Evolutionary conservation across 495 filamentous ascomycete species (phyloP).

Genomic region (Margaritispora aquatica): DNA sequence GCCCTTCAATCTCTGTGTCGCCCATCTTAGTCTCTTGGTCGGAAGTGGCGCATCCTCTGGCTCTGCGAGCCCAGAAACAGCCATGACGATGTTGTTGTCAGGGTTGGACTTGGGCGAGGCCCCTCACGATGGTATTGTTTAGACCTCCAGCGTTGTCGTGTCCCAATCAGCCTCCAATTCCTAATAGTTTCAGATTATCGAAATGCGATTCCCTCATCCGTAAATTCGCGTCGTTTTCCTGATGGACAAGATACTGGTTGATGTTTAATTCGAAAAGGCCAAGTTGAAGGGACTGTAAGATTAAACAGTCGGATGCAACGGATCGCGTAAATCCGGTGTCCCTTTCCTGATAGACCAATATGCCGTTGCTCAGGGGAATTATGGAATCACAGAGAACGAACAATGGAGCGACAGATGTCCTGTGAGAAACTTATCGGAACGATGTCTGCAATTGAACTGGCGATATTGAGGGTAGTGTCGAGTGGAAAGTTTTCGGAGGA

Average conservation of each 20-base stretch:
- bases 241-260: not conserved
- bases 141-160: conserved; percentile 14
- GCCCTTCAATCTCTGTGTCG: conserved; percentile 74
- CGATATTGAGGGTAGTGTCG: no score
- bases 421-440: no score
- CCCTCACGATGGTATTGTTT: conserved; percentile 9
- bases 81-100: conserved; percentile 15
- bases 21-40: conserved; percentile 71
- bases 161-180: conserved; percentile 4
- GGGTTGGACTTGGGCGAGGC: conserved; percentile 10
- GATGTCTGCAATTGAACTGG: not conserved
- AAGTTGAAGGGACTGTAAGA: not conserved
- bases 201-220: not conserved
- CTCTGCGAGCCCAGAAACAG: conserved; percentile 15
- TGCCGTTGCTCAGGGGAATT: not conserved
- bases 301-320: not conserved
- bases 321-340: not conserved
- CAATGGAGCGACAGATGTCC: not conserved
- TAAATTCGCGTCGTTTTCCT: not conserved
- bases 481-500: no score
- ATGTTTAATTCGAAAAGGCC: not conserved
- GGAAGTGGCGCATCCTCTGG: conserved; percentile 28
- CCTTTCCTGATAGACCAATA: not conserved
- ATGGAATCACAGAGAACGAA: not conserved
- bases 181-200: not conserved